Base-by-base conservation (phyloP, 192 early-diverging fungal species). In the Dispira parvispora region DNA sequence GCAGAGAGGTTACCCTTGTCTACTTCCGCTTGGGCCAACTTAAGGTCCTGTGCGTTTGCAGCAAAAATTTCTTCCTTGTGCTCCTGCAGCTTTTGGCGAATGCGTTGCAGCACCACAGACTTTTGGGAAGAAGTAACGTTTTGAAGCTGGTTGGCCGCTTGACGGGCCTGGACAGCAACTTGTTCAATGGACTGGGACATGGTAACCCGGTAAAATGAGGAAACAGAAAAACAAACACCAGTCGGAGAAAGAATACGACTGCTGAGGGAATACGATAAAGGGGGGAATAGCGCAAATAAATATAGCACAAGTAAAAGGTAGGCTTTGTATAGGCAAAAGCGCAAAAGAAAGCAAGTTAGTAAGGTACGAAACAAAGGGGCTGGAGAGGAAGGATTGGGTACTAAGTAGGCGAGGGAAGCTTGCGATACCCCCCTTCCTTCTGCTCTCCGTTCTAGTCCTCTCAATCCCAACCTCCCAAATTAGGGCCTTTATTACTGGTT, bases 11-110 rank as follows among this genome's bases (percentile, higher is more conserved):
- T 79, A 10, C 91, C 93, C 8, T 74, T 73, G 9, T 82, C 79
- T 0, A 91, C 89, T 23, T 86, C 77, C 23, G 69, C 72, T 47
- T 82, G 70, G 42, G 88, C 88, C 28, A 74, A 73, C 77, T 86
- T 69, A 63, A 69, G 80, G 75, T 97, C 94, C 42, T 66, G 63
- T 60, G 76, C 74, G 71, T 97, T 94, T 64, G 88, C 89, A 27
- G 73, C 75, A 44, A 89, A 78, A 54, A 97, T 89, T 12, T 75
- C 73, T 43, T 75, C 67, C 60, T 83, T 82, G 21, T 83, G 70
- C 58, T 81, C 77, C 46, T 65, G 71, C 21, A 97, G 80, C 16
- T 80, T 78, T 46, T 77, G 63, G 58, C 82, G 78, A 68, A 97
- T 90, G 20, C 73, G 74, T 46, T 69, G 60, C 14, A 97, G 77